Percentiles rank a stretch among this genome's conserved stretches.
These are phyloP conservation scores for Tagetes patula DNA, from an alignment of 129 eudicot genomes.

Conservation along the genomic window DNA sequence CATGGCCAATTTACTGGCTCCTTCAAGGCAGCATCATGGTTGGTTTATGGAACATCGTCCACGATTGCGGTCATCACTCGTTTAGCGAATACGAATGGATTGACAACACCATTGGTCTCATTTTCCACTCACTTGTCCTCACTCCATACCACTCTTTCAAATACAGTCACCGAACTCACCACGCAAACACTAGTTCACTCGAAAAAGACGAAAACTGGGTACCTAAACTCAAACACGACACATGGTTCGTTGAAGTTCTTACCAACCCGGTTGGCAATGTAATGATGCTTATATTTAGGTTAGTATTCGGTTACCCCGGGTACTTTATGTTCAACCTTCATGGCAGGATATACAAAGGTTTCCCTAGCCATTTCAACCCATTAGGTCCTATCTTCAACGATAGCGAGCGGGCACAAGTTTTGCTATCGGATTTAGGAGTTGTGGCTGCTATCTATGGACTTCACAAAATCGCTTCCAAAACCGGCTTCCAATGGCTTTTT, in stretches of 20 bases:
- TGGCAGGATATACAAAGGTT: conserved; percentile 36
- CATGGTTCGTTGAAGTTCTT: conserved; percentile 28
- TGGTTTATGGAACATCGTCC: conserved; percentile 39
- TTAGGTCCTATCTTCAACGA: conserved; percentile 36
- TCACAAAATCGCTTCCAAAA: background rate
- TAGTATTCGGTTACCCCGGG: conserved; percentile 42
- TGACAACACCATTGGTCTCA: conserved; percentile 29
- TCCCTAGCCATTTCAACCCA: conserved; percentile 37
- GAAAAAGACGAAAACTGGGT: conserved; percentile 35
- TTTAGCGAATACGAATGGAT: conserved; percentile 31
- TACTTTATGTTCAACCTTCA: conserved; percentile 49
- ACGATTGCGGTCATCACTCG: conserved; percentile 39
- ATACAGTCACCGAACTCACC: conserved; percentile 42
- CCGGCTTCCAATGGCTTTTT: conserved; percentile 28
- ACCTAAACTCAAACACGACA: conserved; percentile 25
- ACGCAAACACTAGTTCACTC: conserved; percentile 42
- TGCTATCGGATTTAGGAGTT: conserved; percentile 31
- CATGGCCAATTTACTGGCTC: conserved; percentile 39
- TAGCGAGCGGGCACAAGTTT: conserved; percentile 34
- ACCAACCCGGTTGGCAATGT: conserved; percentile 31
- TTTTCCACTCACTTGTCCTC: conserved; percentile 28
- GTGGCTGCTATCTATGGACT: conserved; percentile 14
- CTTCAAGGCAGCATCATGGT: conserved; percentile 30
- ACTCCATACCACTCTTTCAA: conserved; percentile 42
- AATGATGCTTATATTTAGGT: conserved; percentile 29